These are phyloP conservation scores for Capsella bursapastoris DNA, from an alignment of 345 rosid genomes.

Conservation along the genomic window DNA sequence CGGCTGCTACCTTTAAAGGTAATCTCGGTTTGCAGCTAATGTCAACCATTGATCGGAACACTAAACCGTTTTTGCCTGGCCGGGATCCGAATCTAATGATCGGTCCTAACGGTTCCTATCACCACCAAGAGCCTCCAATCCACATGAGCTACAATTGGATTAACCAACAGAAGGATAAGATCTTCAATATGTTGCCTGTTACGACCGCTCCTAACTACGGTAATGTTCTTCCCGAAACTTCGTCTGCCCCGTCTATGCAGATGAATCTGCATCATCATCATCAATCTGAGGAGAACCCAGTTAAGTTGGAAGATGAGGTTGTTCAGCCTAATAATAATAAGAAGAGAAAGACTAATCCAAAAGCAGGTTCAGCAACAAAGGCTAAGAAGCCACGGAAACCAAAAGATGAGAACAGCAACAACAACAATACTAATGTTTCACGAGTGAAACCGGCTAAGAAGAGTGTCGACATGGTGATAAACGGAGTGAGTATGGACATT, in stretches of 20 bases:
- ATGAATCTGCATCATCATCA: constrained; percentile 50
- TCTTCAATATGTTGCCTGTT: constrained; percentile 61
- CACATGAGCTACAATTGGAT: constrained; percentile 81
- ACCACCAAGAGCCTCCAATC: constrained; percentile 60
- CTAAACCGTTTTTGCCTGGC: constrained; percentile 76
- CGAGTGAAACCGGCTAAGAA: constrained; percentile 83
- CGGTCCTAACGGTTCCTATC: constrained; percentile 58
- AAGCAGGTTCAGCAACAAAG: constrained; percentile 53
- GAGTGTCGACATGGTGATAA: constrained; percentile 78
- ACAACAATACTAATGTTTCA: constrained; percentile 34
- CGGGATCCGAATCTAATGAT: constrained; percentile 74
- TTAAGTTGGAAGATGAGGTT: constrained; percentile 55
- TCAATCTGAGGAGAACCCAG: constrained; percentile 54
- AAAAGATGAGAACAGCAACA: constrained; percentile 55
- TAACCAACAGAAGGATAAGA: constrained; percentile 72
- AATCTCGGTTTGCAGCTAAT: constrained; percentile 88
- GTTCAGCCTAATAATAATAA: constrained; percentile 45
- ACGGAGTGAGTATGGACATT: constrained; percentile 89
- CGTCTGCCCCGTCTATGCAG: constrained; percentile 63
- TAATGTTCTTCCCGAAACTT: constrained; percentile 59
- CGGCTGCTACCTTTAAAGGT: constrained; percentile 66
- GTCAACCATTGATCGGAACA: constrained; percentile 81
- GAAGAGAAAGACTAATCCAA: constrained; percentile 69
- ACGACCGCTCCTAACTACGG: constrained; percentile 53
- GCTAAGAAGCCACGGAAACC: constrained; percentile 86